Percentiles rank a stretch among this genome's conserved stretches.
These are phyloP conservation scores for Monosporascus sp. DNA, from an alignment of 2,329 filamentous ascomycete genomes.

Conservation along the genomic window DNA sequence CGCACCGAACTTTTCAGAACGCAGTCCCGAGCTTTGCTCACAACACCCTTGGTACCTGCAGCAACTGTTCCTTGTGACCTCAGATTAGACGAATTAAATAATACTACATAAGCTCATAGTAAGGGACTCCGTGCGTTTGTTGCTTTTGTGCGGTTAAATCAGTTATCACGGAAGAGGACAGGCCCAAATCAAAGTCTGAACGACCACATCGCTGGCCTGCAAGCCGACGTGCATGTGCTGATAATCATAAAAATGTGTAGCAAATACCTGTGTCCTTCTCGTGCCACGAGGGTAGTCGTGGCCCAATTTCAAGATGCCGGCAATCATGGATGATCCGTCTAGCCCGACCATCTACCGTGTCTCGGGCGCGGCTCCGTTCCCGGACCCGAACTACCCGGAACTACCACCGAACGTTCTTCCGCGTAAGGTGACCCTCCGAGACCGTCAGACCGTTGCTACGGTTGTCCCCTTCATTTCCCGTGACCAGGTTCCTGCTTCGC, in stretches of 20 bases:
- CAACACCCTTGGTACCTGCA: not conserved
- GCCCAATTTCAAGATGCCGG: slow-evolving; percentile 54
- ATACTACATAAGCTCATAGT: too few relatives aligned
- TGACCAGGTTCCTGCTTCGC: slow-evolving; percentile 66
- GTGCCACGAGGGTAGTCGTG: not conserved
- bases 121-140: too few relatives aligned
- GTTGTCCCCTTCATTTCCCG: slow-evolving; percentile 77
- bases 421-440: slow-evolving; percentile 74
- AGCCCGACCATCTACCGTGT: slow-evolving; percentile 65
- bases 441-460: slow-evolving; percentile 78
- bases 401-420: slow-evolving; percentile 66
- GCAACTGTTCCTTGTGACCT: not conserved
- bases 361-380: slow-evolving; percentile 61
- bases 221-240: not conserved
- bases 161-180: too few relatives aligned
- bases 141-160: too few relatives aligned
- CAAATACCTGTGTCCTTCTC: not conserved
- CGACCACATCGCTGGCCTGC: not conserved
- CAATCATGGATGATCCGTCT: slow-evolving; percentile 72
- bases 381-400: slow-evolving; percentile 54
- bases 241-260: not conserved
- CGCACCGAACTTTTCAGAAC: not conserved
- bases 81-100: too few relatives aligned
- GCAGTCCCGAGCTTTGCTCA: not conserved
- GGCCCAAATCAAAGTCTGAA: too few relatives aligned